Conservation (phyloP, 805 yeast species). For the Metschnikowia matae region DNA sequence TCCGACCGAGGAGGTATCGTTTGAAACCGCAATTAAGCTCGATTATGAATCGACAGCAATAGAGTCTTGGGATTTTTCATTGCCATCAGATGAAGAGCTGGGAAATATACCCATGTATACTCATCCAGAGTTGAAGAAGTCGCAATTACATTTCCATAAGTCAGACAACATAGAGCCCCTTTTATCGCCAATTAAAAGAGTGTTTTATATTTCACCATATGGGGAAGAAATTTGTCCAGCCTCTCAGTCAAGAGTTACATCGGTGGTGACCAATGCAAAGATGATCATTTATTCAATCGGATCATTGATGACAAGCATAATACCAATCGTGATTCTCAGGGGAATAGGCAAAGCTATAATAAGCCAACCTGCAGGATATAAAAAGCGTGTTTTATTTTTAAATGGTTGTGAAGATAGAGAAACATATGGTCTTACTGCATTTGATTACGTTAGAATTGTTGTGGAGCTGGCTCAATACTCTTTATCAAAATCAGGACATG, state of each 20-base stretch:
- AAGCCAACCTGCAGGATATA: conserved; percentile 10
- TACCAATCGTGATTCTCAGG: conserved; percentile 70
- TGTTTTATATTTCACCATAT: conserved; percentile 79
- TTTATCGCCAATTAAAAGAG: conserved; percentile 67
- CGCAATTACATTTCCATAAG: conserved; percentile 73
- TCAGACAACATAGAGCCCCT: conserved; percentile 52
- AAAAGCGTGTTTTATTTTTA: conserved; percentile 56
- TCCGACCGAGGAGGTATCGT: conserved; percentile 11
- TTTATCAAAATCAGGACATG: conserved; percentile 22
- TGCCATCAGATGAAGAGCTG: conserved; percentile 37
- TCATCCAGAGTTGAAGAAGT: conserved; percentile 70
- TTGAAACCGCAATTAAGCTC: not conserved
- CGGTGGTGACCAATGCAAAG: conserved; percentile 47
- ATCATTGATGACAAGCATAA: conserved; percentile 79
- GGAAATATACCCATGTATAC: conserved; percentile 68
- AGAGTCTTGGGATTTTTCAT: not conserved
- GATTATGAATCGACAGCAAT: not conserved
- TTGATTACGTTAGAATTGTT: conserved; percentile 54
- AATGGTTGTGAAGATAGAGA: conserved; percentile 81
- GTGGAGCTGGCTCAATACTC: conserved; percentile 56
- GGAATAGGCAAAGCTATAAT: conserved; percentile 68
- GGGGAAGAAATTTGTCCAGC: conserved; percentile 81
- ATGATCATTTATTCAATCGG: conserved; percentile 77
- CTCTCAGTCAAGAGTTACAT: conserved; percentile 60
- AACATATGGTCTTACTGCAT: conserved; percentile 62